Evolutionary conservation across 2,329 filamentous ascomycete species (phyloP).

Genomic region (Cercospora beticola): DNA sequence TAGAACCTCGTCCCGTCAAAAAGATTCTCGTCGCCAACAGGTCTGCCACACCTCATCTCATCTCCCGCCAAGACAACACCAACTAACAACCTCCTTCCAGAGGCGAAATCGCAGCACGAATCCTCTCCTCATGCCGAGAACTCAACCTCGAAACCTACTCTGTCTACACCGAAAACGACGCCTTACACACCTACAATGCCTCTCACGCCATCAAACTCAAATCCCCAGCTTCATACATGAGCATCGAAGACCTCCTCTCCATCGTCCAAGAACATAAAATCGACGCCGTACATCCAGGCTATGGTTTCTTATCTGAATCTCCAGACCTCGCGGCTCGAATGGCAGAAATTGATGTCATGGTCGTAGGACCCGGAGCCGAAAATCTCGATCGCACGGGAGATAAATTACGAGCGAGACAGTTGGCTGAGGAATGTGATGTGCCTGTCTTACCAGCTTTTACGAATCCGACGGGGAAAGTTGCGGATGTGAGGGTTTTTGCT

Average conservation of each 20-base stretch:
- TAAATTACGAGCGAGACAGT: constrained; percentile 54
- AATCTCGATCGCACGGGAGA: constrained; percentile 58
- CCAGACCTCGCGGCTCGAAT: constrained; percentile 51
- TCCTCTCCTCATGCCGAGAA: constrained; percentile 61
- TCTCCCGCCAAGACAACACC: constrained; percentile 5
- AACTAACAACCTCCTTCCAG: constrained; percentile 36
- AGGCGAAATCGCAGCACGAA: constrained; percentile 64
- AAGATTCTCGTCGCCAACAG: constrained; percentile 36
- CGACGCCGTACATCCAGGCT: constrained; percentile 59
- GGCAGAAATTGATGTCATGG: constrained; percentile 49
- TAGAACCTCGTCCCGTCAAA: constrained; percentile 29
- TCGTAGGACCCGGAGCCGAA: constrained; percentile 59
- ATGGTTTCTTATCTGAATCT: constrained; percentile 63
- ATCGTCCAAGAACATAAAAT: constrained; percentile 53
- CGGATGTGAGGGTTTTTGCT: constrained; percentile 59
- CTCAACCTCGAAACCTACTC: constrained; percentile 57
- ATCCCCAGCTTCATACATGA: constrained; percentile 55
- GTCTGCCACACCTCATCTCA: constrained; percentile 6
- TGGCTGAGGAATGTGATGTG: constrained; percentile 54
- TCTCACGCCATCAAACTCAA: constrained; percentile 52
- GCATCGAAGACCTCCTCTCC: constrained; percentile 50
- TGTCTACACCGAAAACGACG: constrained; percentile 57
- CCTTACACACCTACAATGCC: constrained; percentile 55
- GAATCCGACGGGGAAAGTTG: constrained; percentile 45
- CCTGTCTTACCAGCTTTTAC: constrained; percentile 53